phyloP scores from a whole-genome alignment of 371 early-diverging fungal genomes.

The Lichtheimia corymbifera region DNA sequence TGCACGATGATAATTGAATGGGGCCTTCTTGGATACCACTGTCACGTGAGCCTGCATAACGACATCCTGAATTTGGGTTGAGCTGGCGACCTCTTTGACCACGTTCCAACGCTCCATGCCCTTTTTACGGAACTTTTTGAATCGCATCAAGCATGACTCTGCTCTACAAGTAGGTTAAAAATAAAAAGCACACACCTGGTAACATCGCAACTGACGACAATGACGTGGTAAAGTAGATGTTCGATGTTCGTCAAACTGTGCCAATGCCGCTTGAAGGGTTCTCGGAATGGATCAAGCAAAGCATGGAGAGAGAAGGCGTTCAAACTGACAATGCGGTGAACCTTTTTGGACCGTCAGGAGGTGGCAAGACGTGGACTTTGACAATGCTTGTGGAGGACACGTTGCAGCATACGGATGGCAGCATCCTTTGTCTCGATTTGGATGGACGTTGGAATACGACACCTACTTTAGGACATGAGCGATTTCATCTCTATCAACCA shows the following conservation, averaged over 20 bases:
- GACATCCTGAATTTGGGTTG: no score
- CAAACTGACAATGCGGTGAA: conserved; percentile 19
- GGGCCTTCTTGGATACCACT: no score
- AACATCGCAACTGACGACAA: background rate
- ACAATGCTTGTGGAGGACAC: conserved; percentile 14
- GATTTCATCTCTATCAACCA: conserved; percentile 29
- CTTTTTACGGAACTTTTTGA: conserved; percentile 15
- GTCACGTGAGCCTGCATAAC: no score
- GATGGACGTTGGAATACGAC: conserved; percentile 16
- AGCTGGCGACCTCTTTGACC: no score
- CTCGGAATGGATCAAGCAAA: background rate
- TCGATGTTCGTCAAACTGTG: background rate
- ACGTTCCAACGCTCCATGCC: conserved; percentile 5
- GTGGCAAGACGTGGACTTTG: conserved; percentile 23
- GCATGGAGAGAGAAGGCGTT: conserved; percentile 1
- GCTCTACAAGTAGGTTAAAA: conserved; percentile 11
- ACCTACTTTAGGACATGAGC: conserved; percentile 3
- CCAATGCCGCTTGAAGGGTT: conserved; percentile 7
- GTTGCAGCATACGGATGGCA: conserved; percentile 8
- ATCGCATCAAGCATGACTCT: conserved; percentile 22
- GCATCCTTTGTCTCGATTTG: conserved; percentile 25
- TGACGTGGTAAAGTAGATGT: background rate
- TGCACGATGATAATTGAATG: no score
- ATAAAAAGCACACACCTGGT: no score
- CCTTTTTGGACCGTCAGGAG: conserved; percentile 23